A percentile compares a stretch with the other conserved stretches of the same genome.
Conservation (phyloP, 345 rosid species). For the Eucalyptus urophylla region DNA sequence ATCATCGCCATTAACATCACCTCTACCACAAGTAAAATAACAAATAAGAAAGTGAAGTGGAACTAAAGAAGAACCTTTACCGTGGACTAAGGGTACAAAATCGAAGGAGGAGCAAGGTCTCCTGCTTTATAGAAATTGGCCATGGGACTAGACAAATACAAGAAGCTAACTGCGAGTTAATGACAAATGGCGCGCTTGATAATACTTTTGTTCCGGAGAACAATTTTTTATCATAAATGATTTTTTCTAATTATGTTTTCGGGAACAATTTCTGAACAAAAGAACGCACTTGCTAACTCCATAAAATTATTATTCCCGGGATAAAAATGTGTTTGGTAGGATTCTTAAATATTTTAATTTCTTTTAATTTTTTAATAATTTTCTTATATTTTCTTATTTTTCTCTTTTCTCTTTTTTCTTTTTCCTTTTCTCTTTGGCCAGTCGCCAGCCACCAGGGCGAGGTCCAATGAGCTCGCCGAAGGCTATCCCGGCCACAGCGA, state of each 20-base stretch:
- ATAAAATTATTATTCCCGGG: too few relatives aligned
- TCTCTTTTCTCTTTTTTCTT: too few relatives aligned
- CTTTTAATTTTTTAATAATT: too few relatives aligned
- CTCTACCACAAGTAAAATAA: neutral
- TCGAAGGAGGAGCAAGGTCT: neutral
- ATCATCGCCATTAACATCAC: neutral
- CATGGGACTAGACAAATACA: neutral
- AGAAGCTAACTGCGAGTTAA: too few relatives aligned
- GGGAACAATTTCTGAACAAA: too few relatives aligned
- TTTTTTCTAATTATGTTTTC: fast-evolving
- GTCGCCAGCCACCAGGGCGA: fast-evolving
- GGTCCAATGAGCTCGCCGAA: too few relatives aligned
- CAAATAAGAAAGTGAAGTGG: neutral
- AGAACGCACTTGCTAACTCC: fast-evolving
- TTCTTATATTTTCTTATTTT: too few relatives aligned
- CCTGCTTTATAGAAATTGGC: neutral
- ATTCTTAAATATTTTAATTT: too few relatives aligned
- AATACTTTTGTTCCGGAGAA: fast-evolving
- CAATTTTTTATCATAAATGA: too few relatives aligned
- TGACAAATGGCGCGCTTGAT: fast-evolving
- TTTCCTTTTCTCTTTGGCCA: too few relatives aligned
- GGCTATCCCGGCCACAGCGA: fast-evolving
- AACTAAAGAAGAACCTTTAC: neutral
- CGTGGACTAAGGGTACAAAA: neutral
- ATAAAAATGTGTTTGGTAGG: too few relatives aligned